Conservation (phyloP, 768 basidiomycete genomes). For the Rhodocollybia butyracea region DNA sequence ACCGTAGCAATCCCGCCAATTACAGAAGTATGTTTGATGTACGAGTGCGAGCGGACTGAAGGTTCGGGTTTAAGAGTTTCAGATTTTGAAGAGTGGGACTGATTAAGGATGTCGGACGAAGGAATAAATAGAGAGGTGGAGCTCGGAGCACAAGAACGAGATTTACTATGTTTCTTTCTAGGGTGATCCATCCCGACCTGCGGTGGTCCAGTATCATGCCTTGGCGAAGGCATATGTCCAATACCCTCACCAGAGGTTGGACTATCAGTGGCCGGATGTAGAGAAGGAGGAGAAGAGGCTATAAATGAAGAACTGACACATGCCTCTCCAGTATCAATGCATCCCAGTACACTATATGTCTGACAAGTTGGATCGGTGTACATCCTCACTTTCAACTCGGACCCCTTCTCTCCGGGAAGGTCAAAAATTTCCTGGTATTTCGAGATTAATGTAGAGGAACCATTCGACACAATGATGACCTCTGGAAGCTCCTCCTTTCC, state of each 20-base stretch:
- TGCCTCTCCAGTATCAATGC: conserved; percentile 34
- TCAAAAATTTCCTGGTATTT: conserved; percentile 78
- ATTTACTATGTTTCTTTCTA: conserved; percentile 5
- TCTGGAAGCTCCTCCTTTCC: conserved; percentile 22
- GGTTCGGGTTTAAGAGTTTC: too few species aligned
- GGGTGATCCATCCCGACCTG: conserved; percentile 1
- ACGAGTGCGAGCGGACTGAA: too few species aligned
- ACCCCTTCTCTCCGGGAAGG: not conserved
- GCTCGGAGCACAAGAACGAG: not conserved
- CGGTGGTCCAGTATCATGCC: conserved; percentile 12
- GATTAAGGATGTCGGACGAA: not conserved
- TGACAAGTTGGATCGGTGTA: conserved; percentile 76
- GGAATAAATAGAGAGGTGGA: not conserved
- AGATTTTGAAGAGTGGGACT: too few species aligned
- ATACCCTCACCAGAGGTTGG: not conserved
- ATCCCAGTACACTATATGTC: conserved; percentile 74
- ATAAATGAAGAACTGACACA: not conserved
- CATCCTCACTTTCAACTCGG: conserved; percentile 56
- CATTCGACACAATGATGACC: conserved; percentile 76
- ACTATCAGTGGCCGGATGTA: not conserved
- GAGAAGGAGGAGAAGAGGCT: not conserved
- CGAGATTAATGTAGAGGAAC: conserved; percentile 70
- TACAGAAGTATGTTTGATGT: conserved; percentile 57
- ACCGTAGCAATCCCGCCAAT: conserved; percentile 74
- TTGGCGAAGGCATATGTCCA: conserved; percentile 4